Percentiles rank a stretch among this genome's conserved stretches.
Evolutionary conservation across 202 grass and related monocot species (phyloP).

Genomic region (Brachypodium distachyon): DNA sequence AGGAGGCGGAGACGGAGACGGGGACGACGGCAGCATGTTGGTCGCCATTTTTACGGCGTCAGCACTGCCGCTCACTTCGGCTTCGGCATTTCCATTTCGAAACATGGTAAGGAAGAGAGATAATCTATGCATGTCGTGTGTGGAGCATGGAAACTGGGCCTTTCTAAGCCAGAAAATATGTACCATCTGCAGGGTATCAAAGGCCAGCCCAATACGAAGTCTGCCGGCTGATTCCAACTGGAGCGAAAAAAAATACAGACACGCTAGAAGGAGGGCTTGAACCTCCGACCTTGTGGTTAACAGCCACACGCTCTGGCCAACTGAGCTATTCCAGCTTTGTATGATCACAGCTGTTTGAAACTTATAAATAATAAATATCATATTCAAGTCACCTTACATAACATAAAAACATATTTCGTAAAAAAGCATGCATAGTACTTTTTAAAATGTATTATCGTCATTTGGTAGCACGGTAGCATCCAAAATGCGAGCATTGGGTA

Average conservation of each 20-base stretch:
- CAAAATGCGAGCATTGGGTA: too few relatives aligned
- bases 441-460: too few relatives aligned
- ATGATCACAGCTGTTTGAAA: not conserved
- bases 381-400: too few relatives aligned
- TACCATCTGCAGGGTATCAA: too few relatives aligned
- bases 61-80: constrained; percentile 11
- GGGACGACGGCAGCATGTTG: constrained; percentile 12
- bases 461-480: too few relatives aligned
- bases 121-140: not conserved
- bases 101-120: constrained; percentile 9
- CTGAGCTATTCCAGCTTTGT: not conserved
- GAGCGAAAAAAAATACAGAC: not conserved
- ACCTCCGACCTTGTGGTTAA: constrained; percentile 87
- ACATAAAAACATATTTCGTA: too few relatives aligned
- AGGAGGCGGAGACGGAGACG: not conserved
- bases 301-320: constrained; percentile 38
- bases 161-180: not conserved
- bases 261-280: constrained; percentile 22
- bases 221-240: too few relatives aligned
- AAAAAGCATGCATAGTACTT: too few relatives aligned
- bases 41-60: constrained; percentile 40
- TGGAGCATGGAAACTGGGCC: not conserved
- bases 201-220: too few relatives aligned
- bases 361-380: too few relatives aligned
- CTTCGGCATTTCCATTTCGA: constrained; percentile 1